These are phyloP conservation scores for Rhodosporidiobolus odoratus DNA, from an alignment of 768 basidiomycete species.

Conservation along the genomic window DNA sequence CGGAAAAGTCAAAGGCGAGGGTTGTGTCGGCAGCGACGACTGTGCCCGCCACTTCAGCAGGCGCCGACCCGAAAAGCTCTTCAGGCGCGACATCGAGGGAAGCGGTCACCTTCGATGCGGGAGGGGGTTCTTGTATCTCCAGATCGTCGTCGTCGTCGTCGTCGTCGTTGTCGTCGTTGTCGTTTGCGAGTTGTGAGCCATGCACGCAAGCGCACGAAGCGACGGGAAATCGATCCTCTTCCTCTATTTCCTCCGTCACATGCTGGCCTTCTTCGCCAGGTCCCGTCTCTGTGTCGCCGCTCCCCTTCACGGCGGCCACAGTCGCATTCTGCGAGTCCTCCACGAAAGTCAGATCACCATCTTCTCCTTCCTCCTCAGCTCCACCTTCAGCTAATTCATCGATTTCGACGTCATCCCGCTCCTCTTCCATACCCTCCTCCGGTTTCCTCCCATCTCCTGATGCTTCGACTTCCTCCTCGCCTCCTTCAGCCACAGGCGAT, in stretches of 20 bases:
- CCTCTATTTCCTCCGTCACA: constrained; percentile 4
- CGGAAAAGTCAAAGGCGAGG: constrained; percentile 19
- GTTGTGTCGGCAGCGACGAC: constrained; percentile 20
- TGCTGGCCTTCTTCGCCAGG: background rate
- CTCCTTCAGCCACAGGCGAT: background rate
- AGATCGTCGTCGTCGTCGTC: background rate
- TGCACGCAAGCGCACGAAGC: constrained; percentile 22
- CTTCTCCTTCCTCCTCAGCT: no score
- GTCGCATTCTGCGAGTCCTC: no score
- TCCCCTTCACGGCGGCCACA: no score
- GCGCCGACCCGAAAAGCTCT: constrained; percentile 9
- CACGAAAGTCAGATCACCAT: no score
- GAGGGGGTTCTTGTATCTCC: background rate
- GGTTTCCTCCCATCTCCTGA: background rate
- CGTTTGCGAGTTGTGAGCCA: constrained; percentile 2
- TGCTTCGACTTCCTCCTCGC: background rate
- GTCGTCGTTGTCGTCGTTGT: background rate
- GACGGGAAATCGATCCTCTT: background rate
- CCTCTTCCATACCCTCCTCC: background rate
- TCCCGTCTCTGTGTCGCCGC: no score
- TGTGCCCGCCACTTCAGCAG: constrained; percentile 20
- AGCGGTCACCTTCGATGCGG: background rate
- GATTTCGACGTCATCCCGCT: no score
- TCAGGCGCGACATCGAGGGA: background rate
- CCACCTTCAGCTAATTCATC: no score